Evolutionary conservation across 2,329 filamentous ascomycete species (phyloP).

Genomic region (Diplodia mutila): DNA sequence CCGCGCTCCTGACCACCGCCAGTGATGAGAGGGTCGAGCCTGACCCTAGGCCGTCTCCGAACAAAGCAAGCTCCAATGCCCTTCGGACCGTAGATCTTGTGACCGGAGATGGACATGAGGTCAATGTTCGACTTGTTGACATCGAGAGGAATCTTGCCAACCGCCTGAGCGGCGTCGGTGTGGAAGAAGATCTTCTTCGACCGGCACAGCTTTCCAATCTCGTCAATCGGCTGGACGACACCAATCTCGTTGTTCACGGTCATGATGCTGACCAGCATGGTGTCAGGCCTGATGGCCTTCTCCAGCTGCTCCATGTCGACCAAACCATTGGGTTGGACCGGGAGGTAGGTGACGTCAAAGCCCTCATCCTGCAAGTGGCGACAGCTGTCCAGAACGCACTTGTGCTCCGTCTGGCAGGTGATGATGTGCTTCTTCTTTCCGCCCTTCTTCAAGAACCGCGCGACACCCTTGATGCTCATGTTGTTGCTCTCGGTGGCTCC

Average conservation of each 20-base stretch:
- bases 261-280: constrained; percentile 94
- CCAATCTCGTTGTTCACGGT: constrained; percentile 99
- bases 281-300: constrained; percentile 88
- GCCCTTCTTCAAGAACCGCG: constrained; percentile 86
- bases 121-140: constrained; percentile 99
- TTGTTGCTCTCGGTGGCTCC: constrained; percentile 99
- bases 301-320: constrained; percentile 82
- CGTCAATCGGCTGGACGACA: constrained; percentile 92
- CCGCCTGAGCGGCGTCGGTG: constrained; percentile 92
- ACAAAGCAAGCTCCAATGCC: constrained; percentile 97
- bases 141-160: constrained; percentile 96
- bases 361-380: constrained; percentile 96
- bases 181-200: constrained; percentile 97
- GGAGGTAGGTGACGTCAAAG: constrained; percentile 94
- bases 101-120: constrained; percentile 96
- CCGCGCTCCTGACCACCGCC: constrained; percentile 96
- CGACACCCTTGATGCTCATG: constrained; percentile 99
- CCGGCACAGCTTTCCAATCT: constrained; percentile 91
- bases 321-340: constrained; percentile 84
- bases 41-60: constrained; percentile 86
- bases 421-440: constrained; percentile 99
- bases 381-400: constrained; percentile 97
- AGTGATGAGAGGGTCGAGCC: constrained; percentile 92
- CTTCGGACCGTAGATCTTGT: constrained; percentile 99
- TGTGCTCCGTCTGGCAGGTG: constrained; percentile 97